Evolutionary conservation across 2,329 filamentous ascomycete species (phyloP).

Genomic region (Bimuria novae-zelandiae): DNA sequence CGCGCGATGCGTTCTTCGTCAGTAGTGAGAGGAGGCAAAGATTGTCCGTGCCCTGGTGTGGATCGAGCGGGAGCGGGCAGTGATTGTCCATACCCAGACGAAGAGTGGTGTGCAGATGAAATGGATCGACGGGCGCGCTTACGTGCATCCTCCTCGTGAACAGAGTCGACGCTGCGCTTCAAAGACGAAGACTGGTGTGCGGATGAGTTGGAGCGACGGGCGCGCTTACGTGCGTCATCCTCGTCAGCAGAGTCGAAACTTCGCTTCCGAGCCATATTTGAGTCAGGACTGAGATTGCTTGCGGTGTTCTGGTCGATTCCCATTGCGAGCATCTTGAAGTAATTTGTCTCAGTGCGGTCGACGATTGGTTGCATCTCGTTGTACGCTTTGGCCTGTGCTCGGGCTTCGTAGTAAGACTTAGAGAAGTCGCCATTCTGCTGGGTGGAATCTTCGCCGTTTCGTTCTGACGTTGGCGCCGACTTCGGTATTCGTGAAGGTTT

Average conservation of each 20-base stretch:
- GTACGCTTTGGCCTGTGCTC: background rate
- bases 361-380: constrained; percentile 31
- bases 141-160: constrained; percentile 27
- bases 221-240: constrained; percentile 33
- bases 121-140: constrained; percentile 29
- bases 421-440: constrained; percentile 25
- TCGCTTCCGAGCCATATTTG: constrained; percentile 37
- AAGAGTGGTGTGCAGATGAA: constrained; percentile 11
- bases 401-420: constrained; percentile 23
- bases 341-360: constrained; percentile 55
- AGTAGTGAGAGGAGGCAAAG: constrained; percentile 18
- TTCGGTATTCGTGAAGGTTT: background rate
- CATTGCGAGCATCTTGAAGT: constrained; percentile 56
- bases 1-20: constrained; percentile 30
- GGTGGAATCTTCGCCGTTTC: constrained; percentile 7
- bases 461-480: background rate
- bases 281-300: background rate
- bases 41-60: background rate
- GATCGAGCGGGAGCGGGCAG: constrained; percentile 17
- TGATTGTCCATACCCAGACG: constrained; percentile 1
- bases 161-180: constrained; percentile 27
- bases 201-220: constrained; percentile 18
- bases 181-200: too few species aligned
- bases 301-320: constrained; percentile 47
- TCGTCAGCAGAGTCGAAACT: constrained; percentile 33